Percentiles rank a stretch among this genome's conserved stretches.
Conservation (phyloP, 345 rosid species). For the Arabidopsis thaliana region TAIR10.1 NC_003075.7:9338001-9338500, state of each 20-base stretch:
- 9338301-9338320: slow-evolving; percentile 24
- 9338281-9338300: not conserved
- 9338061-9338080: slow-evolving; percentile 59
- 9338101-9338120: slow-evolving; percentile 92
- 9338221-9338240: slow-evolving; percentile 1
- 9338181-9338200: not conserved
- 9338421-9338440: slow-evolving; percentile 13
- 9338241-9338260: not conserved
- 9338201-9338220: not conserved
- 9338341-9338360: slow-evolving; percentile 84
- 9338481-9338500: slow-evolving; percentile 7
- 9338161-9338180: slow-evolving; percentile 16
- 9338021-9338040: slow-evolving; percentile 96
- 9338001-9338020: slow-evolving; percentile 86
- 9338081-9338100: slow-evolving; percentile 62
- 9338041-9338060: slow-evolving; percentile 76
- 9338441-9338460: slow-evolving; percentile 14
- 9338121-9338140: slow-evolving; percentile 11
- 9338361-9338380: slow-evolving; percentile 88
- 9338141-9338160: not conserved
- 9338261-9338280: slow-evolving; percentile 6
- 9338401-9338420: slow-evolving; percentile 56
- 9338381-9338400: slow-evolving; percentile 84
- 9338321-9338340: slow-evolving; percentile 67
- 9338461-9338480: slow-evolving; percentile 8